Evolutionary conservation across 2,329 filamentous ascomycete species (phyloP), one percentile per base, ranked within the genome.

Genomic region (Penicillium concentricum): DNA sequence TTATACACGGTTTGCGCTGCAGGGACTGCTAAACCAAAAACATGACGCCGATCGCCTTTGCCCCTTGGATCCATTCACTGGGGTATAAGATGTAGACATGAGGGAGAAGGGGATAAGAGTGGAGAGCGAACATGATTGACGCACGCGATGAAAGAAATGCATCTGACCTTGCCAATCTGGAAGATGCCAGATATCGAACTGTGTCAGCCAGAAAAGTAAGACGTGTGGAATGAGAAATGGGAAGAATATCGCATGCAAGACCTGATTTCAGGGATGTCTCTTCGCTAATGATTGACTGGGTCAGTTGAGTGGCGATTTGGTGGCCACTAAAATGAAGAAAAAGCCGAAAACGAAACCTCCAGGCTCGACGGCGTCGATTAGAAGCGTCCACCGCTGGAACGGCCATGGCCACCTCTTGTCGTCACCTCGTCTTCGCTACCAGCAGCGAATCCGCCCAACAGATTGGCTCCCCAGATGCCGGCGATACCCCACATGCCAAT

Each of bases 401-500:
- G 59, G 13, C 66, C 64, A 32, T 64, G 54, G 18, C 66, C 63
- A 32, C 59, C 66, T 26, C 56, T 60, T 49, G 66, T 55, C 43
- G 69, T 65, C 28, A 70, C 60, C 22, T 74, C 73, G 16, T 76
- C 74, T 42, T 76, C 74, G 28, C 62, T 69, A 34, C 67, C 66
- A 8, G 70, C 72, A 16, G 74, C 62, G 4, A 72, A 62, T 35
- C 72, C 71, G 42, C 78, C 76, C 28, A 81, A 70, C 34, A 79
- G 68, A 46, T 71, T 74, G 58, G 80, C 75, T 34, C 81, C 79
- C 81, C 82, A 83, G 55, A 84, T 77, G 7, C 82, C 82, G 18
- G 81, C 76, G 43, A 84, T 74, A 16, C 79, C 80, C 80, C 80
- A 82, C 72, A 81, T 77, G 10, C 80, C 80, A 28, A 85, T 77